Base-by-base conservation (phyloP, 768 basidiomycete genomes). In the Phlebiopsis flavidoalba region DNA sequence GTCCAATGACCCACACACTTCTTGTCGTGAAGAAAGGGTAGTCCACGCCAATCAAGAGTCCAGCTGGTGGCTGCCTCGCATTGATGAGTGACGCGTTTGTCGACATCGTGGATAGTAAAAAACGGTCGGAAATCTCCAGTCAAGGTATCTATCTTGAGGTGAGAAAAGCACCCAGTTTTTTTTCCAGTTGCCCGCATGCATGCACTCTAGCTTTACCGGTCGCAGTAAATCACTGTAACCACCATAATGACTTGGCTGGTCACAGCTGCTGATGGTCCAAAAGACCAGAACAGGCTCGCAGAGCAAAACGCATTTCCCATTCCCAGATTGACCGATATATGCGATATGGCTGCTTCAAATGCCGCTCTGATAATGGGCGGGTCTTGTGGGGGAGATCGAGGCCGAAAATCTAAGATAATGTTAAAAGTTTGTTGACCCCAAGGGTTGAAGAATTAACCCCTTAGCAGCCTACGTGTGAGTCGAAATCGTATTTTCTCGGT, bases 31-130 rank as follows among this genome's bases (percentile, higher is more conserved):
- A 89, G 67, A 92, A 86, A 0, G 94, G 94, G 67, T 96, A 1
- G 94, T 96, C n/a, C 8, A 93, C 89, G 8, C 94, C 92, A 3
- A 96, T 70, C 5, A 96, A 65, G 3, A 91, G 71, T 1, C 93
- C 93, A 0, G 86, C 73, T 71, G 86, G 85, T 0, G 91, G 93
- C n/a, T 86, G 83, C 33, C 90, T 83, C 62, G 87, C 86, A 70
- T 93, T 94, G 47, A 97, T 87, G 12, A 99, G 72, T 1, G 80
- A 68, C 3, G 80, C 66, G 63, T 89, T n/a, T 86, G 61, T 97
- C 95, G n/a, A 81, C 81, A 67, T 98, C 96, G 70, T 98, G 96
- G 66, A 99, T 94, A 15, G 96, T 97, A 65, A 98, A 91, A 72
- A 96, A 99, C 0, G 96, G 96, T 8, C 96, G 83, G 66, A 93